Percentiles rank a stretch among this genome's conserved stretches.
Evolutionary conservation across 306 rosid species (phyloP).

Genomic region (Lathyrus aphaca): DNA sequence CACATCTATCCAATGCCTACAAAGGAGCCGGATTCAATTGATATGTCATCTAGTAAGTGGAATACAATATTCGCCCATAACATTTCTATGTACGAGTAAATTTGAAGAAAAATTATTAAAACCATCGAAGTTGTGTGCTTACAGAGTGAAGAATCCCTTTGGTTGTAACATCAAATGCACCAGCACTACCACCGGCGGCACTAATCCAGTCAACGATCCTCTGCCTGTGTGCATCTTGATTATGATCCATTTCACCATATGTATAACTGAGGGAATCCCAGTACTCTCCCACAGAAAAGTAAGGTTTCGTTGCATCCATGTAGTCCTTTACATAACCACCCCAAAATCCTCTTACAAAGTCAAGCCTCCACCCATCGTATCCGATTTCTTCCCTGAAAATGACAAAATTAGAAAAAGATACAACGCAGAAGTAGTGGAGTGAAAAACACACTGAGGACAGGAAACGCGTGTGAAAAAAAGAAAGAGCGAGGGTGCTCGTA

Average conservation of each 20-base stretch:
- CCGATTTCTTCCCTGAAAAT: slow-evolving; percentile 84
- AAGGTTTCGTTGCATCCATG: slow-evolving; percentile 76
- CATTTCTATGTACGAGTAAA: neutral
- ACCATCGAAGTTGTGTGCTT: slow-evolving; percentile 46
- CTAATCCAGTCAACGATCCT: slow-evolving; percentile 96
- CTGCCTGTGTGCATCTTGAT: slow-evolving; percentile 98
- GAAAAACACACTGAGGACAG: neutral
- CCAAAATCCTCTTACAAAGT: slow-evolving; percentile 98
- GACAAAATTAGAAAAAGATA: slow-evolving; percentile 18
- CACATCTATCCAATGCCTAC: slow-evolving; percentile 83
- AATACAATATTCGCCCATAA: neutral
- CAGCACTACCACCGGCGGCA: slow-evolving; percentile 78
- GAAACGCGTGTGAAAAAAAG: neutral
- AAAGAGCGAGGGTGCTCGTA: neutral
- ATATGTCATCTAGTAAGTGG: slow-evolving; percentile 23
- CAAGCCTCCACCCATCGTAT: slow-evolving; percentile 99
- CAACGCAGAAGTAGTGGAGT: neutral
- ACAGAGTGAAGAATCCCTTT: slow-evolving; percentile 97
- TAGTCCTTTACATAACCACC: slow-evolving; percentile 98
- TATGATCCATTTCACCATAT: slow-evolving; percentile 84
- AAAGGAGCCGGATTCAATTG: neutral
- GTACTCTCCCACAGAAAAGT: slow-evolving; percentile 86
- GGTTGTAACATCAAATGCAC: slow-evolving; percentile 97
- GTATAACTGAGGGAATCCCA: slow-evolving; percentile 99
- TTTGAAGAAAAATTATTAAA: slow-evolving; percentile 11